Evolutionary conservation across 257 asterid genomes (phyloP), one percentile per base, ranked within the genome.

Genomic region (Solanum peruvianum): DNA sequence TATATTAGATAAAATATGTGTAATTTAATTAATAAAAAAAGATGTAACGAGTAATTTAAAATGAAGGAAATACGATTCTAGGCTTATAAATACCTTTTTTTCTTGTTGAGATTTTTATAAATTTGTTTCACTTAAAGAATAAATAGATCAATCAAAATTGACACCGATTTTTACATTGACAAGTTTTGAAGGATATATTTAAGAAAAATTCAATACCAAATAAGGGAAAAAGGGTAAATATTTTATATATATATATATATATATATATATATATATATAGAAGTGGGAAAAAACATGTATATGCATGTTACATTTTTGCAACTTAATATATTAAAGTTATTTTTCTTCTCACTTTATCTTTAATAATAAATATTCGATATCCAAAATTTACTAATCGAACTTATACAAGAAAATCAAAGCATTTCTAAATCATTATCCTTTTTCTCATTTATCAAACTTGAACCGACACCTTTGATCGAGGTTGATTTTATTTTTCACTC

Each of bases 341-440:
- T 23, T 62, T 70, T 35, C 77, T 33, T 25, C 1, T 18, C 45
- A 35, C 11, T 18, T 18, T 67, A 13, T 67, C 31, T 69, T 14
- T 29, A 67, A 67, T 14, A 69, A 35, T 37, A 37, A 37, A 69
- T 13, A 67, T 67, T 67, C 2, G 75, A 29, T 14, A 69, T 15
- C 4, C 3, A 0, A 7, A 29, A 69, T 15, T 69, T 16, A 29
- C 23, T 29, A 3, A 3, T 1, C 0, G 0, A 16, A 69, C 16
- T 6, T n/a, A 29, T 69, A 14, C 4, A 2, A 66, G 25, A n/a
- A 66, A 66, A 66, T 25, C 16, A 66, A 23, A 11, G 70, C 16
- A 62, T 11, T 5, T 66, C 15, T 10, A 5, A 5, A 11, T 66
- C 1, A 66, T 12, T 18, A 3, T 11, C 11, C 11, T 62, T 13